Percentiles rank a stretch among this genome's conserved stretches.
Conservation (phyloP, 257 asterid species). For the Capsicum rhomboideum region DNA sequence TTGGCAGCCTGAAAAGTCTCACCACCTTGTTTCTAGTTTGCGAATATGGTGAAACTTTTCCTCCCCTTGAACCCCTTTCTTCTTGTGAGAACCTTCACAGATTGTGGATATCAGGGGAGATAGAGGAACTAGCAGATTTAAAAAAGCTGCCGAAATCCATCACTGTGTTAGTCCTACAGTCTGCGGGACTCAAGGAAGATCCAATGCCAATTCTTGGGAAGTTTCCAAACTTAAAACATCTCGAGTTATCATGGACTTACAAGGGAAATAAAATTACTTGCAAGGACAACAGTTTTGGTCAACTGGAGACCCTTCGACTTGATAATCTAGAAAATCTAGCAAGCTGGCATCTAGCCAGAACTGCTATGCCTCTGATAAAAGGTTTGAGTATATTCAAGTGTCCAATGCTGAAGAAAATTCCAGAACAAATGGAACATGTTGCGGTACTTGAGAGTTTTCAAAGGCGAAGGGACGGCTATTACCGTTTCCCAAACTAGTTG, state of each 20-base stretch:
- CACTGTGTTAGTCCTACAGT: background rate
- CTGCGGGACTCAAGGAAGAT: background rate
- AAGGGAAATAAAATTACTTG: background rate
- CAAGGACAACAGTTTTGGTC: background rate
- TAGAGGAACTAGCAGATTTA: background rate
- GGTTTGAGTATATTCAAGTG: background rate
- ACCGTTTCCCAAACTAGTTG: too few relatives aligned
- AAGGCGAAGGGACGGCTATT: too few relatives aligned
- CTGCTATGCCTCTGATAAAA: background rate
- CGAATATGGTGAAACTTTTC: background rate
- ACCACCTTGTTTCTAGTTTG: background rate
- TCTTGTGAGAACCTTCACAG: background rate
- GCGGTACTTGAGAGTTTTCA: too few relatives aligned
- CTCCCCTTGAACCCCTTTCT: background rate
- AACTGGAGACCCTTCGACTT: background rate
- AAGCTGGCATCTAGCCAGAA: background rate
- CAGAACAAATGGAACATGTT: background rate
- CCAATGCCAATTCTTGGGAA: slow-evolving; percentile 2
- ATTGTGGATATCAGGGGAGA: background rate
- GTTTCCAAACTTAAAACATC: background rate
- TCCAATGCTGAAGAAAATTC: background rate
- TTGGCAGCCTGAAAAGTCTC: background rate
- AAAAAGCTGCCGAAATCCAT: background rate
- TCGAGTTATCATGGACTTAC: background rate
- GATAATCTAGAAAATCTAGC: background rate